Evolutionary conservation across 192 early-diverging fungal genomes (phyloP).

Genomic region (Spinellus fusiger): DNA sequence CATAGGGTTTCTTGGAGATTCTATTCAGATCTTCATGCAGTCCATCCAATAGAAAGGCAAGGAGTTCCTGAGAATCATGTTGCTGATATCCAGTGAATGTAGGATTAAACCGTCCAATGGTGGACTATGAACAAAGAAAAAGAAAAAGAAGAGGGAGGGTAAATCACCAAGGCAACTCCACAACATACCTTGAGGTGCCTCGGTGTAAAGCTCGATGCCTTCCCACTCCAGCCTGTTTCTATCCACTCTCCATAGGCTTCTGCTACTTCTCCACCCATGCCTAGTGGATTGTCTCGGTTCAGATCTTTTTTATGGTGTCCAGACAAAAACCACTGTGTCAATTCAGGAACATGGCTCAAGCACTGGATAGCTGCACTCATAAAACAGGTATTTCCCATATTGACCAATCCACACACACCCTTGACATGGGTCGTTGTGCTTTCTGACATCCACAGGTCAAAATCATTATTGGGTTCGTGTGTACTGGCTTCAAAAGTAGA

Average conservation of each 20-base stretch:
- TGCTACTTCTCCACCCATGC: slow-evolving; percentile 69
- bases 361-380: slow-evolving; percentile 94
- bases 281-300: slow-evolving; percentile 67
- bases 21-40: slow-evolving; percentile 86
- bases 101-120: slow-evolving; percentile 49
- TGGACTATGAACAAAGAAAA: slow-evolving; percentile 10
- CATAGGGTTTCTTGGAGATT: slow-evolving; percentile 72
- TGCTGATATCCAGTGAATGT: slow-evolving; percentile 71
- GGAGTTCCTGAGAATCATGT: slow-evolving; percentile 82
- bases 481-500: not conserved
- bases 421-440: slow-evolving; percentile 19
- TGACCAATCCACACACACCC: slow-evolving; percentile 64
- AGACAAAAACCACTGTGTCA: slow-evolving; percentile 59
- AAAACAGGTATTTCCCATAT: slow-evolving; percentile 90
- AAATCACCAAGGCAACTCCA: not conserved
- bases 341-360: slow-evolving; percentile 63
- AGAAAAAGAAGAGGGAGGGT: not conserved
- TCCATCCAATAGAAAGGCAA: slow-evolving; percentile 76
- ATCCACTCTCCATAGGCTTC: slow-evolving; percentile 60
- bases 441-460: slow-evolving; percentile 11
- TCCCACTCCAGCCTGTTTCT: slow-evolving; percentile 57
- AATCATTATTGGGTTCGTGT: not conserved
- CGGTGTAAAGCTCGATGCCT: slow-evolving; percentile 53
- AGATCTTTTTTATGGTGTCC: slow-evolving; percentile 52
- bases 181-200: slow-evolving; percentile 63